Percentiles rank a stretch among this genome's conserved stretches.
These are phyloP conservation scores for Fusarium hostae DNA, from an alignment of 2,329 filamentous ascomycete genomes.

Conservation along the genomic window DNA sequence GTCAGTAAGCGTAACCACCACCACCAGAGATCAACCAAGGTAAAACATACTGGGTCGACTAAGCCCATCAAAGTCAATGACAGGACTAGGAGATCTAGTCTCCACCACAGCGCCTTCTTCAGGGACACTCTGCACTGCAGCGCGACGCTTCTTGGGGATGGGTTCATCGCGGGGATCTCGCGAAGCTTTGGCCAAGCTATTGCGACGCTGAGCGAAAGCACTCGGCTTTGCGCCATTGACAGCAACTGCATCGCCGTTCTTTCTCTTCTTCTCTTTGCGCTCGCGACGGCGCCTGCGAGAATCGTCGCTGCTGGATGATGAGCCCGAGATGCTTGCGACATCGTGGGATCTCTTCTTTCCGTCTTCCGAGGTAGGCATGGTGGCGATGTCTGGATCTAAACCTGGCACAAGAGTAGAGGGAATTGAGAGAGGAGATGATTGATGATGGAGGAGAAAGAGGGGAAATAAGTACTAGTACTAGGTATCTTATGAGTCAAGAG, in stretches of 20 bases:
- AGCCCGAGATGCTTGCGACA: constrained; percentile 42
- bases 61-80: constrained; percentile 71
- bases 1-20: background rate
- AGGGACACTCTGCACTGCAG: constrained; percentile 5
- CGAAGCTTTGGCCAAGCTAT: constrained; percentile 70
- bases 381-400: background rate
- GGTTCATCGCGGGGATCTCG: constrained; percentile 69
- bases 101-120: constrained; percentile 24
- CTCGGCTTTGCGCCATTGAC: constrained; percentile 46
- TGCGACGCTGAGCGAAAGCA: constrained; percentile 56
- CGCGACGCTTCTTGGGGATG: constrained; percentile 54
- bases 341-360: constrained; percentile 47
- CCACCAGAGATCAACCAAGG: too few species aligned
- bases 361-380: constrained; percentile 47
- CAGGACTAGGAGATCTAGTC: constrained; percentile 59
- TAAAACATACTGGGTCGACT: constrained; percentile 67
- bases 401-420: background rate
- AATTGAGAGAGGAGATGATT: background rate
- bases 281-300: constrained; percentile 47
- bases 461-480: background rate
- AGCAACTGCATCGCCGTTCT: constrained; percentile 40
- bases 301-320: constrained; percentile 48
- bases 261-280: constrained; percentile 38
- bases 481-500: background rate
- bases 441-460: background rate